A percentile compares a stretch with the other conserved stretches of the same genome.
These are phyloP conservation scores for Rhodotorula toruloides DNA, from an alignment of 768 basidiomycete genomes.

Conservation along the genomic window DNA sequence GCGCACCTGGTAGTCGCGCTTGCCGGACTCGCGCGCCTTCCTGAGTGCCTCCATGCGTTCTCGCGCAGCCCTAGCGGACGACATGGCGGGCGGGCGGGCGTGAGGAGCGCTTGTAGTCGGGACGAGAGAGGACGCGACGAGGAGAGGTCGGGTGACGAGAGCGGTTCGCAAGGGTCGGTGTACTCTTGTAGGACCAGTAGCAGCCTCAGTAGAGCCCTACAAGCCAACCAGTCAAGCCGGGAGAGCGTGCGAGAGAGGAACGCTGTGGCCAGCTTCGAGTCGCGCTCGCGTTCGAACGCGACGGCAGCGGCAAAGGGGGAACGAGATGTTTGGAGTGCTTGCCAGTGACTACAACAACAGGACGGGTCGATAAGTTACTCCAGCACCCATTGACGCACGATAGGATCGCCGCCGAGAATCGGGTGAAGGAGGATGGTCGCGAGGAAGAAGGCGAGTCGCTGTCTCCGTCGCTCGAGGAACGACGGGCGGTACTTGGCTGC, in stretches of 20 bases:
- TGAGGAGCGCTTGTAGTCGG: background rate
- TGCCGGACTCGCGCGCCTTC: constrained; percentile 15
- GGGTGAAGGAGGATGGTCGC: constrained; percentile 30
- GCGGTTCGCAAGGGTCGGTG: no score
- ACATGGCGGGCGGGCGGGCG: background rate
- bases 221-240: no score
- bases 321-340: no score
- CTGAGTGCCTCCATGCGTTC: constrained; percentile 19
- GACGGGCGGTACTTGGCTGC: constrained; percentile 41
- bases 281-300: background rate
- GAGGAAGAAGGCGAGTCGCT: constrained; percentile 37
- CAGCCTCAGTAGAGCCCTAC: no score
- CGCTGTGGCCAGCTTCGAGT: no score
- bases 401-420: constrained; percentile 10
- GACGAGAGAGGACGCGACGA: background rate
- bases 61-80: constrained; percentile 15
- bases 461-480: constrained; percentile 40
- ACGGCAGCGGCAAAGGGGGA: background rate
- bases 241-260: background rate
- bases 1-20: constrained; percentile 31
- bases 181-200: no score
- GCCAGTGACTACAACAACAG: constrained; percentile 11
- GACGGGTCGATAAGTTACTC: constrained; percentile 1
- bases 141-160: no score
- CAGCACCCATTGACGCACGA: constrained; percentile 22